Conservation (phyloP, 768 basidiomycete genomes). For the Phlegmacium glaucopus region DNA sequence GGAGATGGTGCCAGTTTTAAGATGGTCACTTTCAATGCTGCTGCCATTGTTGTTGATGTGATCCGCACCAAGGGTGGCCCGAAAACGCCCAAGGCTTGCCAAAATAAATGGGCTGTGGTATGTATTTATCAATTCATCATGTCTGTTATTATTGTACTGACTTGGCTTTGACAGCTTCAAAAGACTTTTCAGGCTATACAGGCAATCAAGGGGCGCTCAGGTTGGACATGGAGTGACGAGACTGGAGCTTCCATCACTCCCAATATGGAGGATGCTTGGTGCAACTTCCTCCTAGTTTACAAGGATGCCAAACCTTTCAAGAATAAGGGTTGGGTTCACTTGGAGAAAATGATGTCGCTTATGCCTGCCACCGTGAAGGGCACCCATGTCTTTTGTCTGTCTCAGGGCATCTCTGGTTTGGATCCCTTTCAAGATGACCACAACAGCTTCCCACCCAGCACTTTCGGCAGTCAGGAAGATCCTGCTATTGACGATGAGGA, state of each 20-base stretch:
- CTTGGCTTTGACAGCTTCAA: constrained; percentile 8
- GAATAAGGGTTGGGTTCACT: constrained; percentile 20
- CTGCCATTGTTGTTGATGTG: background rate
- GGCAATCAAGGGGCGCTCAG: constrained; percentile 15
- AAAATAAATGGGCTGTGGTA: background rate
- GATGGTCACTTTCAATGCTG: constrained; percentile 12
- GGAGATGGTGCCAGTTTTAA: constrained; percentile 22
- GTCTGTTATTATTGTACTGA: background rate
- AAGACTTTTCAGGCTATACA: constrained; percentile 13
- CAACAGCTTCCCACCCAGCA: background rate
- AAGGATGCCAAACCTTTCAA: constrained; percentile 15
- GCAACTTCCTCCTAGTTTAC: background rate
- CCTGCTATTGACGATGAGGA: background rate
- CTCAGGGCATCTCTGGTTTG: constrained; percentile 3
- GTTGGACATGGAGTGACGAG: constrained; percentile 23
- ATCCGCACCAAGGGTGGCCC: background rate
- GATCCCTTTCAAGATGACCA: background rate
- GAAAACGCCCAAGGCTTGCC: background rate
- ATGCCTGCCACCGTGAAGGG: constrained; percentile 13
- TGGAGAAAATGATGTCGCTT: constrained; percentile 7
- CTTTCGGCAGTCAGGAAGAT: background rate
- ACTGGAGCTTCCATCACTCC: constrained; percentile 8
- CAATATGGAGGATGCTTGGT: constrained; percentile 8
- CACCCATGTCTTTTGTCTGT: constrained; percentile 9
- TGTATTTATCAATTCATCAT: background rate